Evolutionary conservation across 192 early-diverging fungal genomes (phyloP).

Genomic region (Backusella parvicylindrica): DNA sequence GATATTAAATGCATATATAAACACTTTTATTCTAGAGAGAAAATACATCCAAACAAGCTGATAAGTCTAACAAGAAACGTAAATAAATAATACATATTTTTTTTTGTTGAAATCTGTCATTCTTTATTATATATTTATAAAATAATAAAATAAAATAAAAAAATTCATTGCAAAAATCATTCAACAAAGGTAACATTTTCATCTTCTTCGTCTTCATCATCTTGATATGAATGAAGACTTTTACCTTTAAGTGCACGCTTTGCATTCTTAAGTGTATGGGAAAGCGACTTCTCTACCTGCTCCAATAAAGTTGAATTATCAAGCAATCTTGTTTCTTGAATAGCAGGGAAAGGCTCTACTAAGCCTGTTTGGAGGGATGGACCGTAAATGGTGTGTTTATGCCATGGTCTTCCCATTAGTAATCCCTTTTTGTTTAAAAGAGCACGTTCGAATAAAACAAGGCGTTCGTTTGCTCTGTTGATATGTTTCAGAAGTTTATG

Average conservation of each 20-base stretch:
- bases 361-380: constrained; percentile 25
- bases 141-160: background rate
- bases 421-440: constrained; percentile 54
- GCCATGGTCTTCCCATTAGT: constrained; percentile 43
- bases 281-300: background rate
- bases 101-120: background rate
- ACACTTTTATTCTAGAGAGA: background rate
- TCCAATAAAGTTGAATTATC: background rate
- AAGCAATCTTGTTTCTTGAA: background rate
- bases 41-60: background rate
- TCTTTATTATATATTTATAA: background rate
- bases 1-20: background rate
- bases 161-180: background rate
- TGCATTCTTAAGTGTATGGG: background rate
- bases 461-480: constrained; percentile 40
- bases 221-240: background rate
- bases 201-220: background rate
- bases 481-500: constrained; percentile 12
- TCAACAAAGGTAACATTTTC: background rate
- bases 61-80: background rate
- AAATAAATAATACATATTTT: background rate
- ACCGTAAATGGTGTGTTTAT: constrained; percentile 50
- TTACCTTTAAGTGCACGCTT: background rate
- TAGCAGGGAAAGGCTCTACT: background rate
- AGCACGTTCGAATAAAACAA: constrained; percentile 44